Evolutionary conservation across 805 yeast species (phyloP), one percentile per base, ranked within the genome.

Genomic region (Nakazawaea wyomingensis): DNA sequence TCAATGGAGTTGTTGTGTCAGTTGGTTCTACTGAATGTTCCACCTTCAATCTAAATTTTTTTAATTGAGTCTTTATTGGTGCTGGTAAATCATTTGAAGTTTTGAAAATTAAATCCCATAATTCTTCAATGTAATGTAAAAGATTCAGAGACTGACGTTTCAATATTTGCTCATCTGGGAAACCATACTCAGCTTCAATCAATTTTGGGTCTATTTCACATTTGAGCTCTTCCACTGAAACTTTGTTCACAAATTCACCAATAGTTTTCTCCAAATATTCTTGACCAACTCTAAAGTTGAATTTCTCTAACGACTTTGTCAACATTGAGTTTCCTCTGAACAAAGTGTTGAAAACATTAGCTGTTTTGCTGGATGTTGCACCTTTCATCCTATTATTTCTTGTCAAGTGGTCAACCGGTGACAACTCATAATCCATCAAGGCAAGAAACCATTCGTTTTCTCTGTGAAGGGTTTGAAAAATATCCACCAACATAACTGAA

Each of bases 281-380:
- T 47, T 77, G 82, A 1, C 98, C 98, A 16, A 83, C 69, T 53
- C 91, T 66, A 32, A 82, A 70, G 56, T 85, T 81, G 55, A 80
- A 88, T 46, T 76, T 71, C 54, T 91, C 99, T 43, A 90, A 59
- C 0, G 96, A 72, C 56, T 86, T 86, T 0, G 96, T 82, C 47
- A 93, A 69, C 4, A 91, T 70, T 1, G 96, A 80, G 44, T 87
- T 85, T 0, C 96, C 96, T 51, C 99, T 71, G 55, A 91, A 91
- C 13, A 87, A 57, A 0, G 86, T 73, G 49, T 76, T 81, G 49
- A 76, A 72, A 3, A 78, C 60, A 49, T 75, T 74, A 34, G 67
- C 61, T 1, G 50, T 41, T 42, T 53, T 57, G 41, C 48, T 53
- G 1, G 53, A 30, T 26, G 54, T 48, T 4, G 59, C 53, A 36